These are phyloP conservation scores for Paxillus rubicundulus DNA, from an alignment of 768 basidiomycete species.

Conservation along the genomic window DNA sequence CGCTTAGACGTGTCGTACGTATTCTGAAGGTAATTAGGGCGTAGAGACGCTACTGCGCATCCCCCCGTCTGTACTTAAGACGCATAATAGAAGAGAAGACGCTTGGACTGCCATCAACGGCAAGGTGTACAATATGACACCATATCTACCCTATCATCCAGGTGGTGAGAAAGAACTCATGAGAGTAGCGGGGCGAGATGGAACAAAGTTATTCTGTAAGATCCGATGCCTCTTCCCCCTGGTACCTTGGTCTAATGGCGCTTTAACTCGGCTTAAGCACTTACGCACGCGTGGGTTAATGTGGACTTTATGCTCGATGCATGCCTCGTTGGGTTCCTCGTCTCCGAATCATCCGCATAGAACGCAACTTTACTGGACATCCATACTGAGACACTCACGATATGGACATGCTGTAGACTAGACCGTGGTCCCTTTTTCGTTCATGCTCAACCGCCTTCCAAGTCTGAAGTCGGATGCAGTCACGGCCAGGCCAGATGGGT, in stretches of 20 bases:
- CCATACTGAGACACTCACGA: background rate
- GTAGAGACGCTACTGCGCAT: conserved; percentile 66
- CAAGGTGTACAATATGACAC: conserved; percentile 95
- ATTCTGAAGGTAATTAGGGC: conserved; percentile 48
- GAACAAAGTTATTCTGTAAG: conserved; percentile 91
- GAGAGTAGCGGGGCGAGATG: conserved; percentile 93
- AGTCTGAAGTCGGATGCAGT: background rate
- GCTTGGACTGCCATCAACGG: conserved; percentile 93
- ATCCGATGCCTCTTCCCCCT: background rate
- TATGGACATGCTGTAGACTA: background rate
- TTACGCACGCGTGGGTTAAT: conserved; percentile 96
- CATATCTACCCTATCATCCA: conserved; percentile 89
- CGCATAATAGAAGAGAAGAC: conserved; percentile 81
- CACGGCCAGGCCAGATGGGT: background rate
- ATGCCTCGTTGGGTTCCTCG: conserved; percentile 88
- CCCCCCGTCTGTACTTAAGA: conserved; percentile 71
- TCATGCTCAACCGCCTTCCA: background rate
- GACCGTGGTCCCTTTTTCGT: background rate
- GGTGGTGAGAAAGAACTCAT: conserved; percentile 93
- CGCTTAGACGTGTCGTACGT: background rate
- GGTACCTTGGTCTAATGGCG: conserved; percentile 5
- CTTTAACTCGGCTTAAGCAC: conserved; percentile 44
- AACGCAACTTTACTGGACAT: background rate
- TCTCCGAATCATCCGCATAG: conserved; percentile 58
- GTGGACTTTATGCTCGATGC: conserved; percentile 94